Base-by-base conservation (phyloP, 306 rosid species). In the Mimosa bimucronata region DNA sequence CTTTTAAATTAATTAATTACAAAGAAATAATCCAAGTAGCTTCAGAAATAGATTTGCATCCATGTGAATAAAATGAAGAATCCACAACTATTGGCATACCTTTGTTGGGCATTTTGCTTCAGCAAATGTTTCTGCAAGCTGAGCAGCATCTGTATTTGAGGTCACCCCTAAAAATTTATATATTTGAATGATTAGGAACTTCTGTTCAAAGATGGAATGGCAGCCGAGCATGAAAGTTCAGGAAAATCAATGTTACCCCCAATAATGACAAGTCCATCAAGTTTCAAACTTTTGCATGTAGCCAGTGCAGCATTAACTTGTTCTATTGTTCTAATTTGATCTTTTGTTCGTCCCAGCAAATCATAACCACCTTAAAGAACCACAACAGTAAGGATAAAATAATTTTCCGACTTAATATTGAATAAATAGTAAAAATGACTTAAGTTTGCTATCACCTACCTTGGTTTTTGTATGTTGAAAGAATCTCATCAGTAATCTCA, bases 121-220 rank as follows among this genome's bases (percentile, higher is more conserved):
- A 34, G 97, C 94, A 86, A 95, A 95, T 76, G 99, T 95, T 86
- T 95, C 99, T 21, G 99, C 97, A 77, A 95, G 98, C 88, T 95
- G 99, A 19, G 99, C 99, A 66, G 99, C 99, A 86, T 95, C 99
- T 0, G 99, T 89, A 87, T 93, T 93, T 67, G 98, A 93, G 60
- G 98, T 93, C 91, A 95, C 99, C 34, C 99, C 99, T 95, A 75
- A 82, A 85, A 71, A 77, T 75, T 37, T 44, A 77, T 48, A 69
- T 6, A 77, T 18, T 41, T 85, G 31, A 14, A 66, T 31, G 73
- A 67, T 80, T 74, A 77, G 64, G 69, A 75, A 80, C 66, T 81
- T 7, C 76, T 64, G 13, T 29, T 66, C 31, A n/a, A 57, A 57
- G 65, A 74, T 19, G 23, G 60, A 16, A 38, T 14, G 18, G 53